Conservation (phyloP, 2,329 filamentous ascomycete species). For the Paecilomyces sp. region DNA sequence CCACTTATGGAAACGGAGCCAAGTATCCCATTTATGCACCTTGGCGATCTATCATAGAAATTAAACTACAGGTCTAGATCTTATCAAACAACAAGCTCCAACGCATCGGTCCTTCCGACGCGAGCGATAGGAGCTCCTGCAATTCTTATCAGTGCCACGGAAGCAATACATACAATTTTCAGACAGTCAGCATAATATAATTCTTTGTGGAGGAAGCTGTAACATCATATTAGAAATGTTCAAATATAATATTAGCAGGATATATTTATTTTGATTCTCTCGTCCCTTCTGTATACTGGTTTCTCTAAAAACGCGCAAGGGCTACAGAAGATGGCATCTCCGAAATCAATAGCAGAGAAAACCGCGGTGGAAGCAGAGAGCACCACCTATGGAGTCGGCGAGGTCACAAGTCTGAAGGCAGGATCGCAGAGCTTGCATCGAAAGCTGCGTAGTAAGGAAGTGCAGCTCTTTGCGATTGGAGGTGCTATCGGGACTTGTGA, state of each 20-base stretch:
- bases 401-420: background rate
- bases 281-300: background rate
- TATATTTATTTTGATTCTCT: background rate
- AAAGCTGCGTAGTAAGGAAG: constrained; percentile 22
- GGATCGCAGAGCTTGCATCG: constrained; percentile 21
- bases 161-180: too few relatives aligned
- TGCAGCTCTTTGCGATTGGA: constrained; percentile 27
- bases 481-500: constrained; percentile 28
- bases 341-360: background rate
- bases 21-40: too few relatives aligned
- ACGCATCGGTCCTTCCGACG: background rate
- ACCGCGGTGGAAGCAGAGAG: background rate
- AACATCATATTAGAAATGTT: background rate
- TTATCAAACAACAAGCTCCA: background rate
- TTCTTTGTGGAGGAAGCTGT: background rate
- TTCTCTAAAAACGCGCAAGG: background rate
- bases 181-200: background rate
- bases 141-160: background rate
- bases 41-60: too few relatives aligned
- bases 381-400: background rate
- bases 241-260: background rate
- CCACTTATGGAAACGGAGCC: too few relatives aligned
- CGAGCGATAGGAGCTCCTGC: background rate
- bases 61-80: background rate
- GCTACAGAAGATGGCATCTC: background rate